Percentiles rank a stretch among this genome's conserved stretches.
These are phyloP conservation scores for Nitzschia inconspicua DNA, from an alignment of 108 stramenopile species.

Conservation along the genomic window DNA sequence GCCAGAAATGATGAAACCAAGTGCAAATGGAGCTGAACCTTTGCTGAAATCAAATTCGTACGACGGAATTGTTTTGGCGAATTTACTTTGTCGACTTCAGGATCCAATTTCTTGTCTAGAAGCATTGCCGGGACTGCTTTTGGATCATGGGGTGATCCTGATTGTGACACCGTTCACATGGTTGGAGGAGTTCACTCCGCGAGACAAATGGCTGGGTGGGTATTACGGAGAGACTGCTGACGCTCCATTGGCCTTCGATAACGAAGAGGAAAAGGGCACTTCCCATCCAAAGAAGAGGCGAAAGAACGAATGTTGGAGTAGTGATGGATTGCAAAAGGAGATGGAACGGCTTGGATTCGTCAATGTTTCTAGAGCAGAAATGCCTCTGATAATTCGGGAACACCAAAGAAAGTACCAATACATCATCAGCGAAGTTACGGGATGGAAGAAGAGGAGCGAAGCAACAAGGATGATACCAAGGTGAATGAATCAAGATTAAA, in stretches of 20 bases:
- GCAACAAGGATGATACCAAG: too few relatives aligned
- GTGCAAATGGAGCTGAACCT: too few relatives aligned
- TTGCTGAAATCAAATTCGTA: too few relatives aligned
- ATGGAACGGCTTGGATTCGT: constrained; percentile 78
- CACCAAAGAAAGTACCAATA: constrained; percentile 90
- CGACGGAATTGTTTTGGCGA: constrained; percentile 84
- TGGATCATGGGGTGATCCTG: constrained; percentile 80
- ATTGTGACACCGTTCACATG: constrained; percentile 85
- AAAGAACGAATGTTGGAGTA: too few relatives aligned
- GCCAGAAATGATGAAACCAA: constrained; percentile 48
- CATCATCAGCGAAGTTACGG: constrained; percentile 82
- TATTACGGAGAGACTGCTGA: constrained; percentile 45
- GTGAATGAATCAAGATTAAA: too few relatives aligned
- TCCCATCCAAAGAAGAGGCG: too few relatives aligned
- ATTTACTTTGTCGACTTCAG: constrained; percentile 83
- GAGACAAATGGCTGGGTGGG: constrained; percentile 70
- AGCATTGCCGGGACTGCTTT: constrained; percentile 61
- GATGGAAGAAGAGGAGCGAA: constrained; percentile 75
- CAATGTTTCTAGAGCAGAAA: constrained; percentile 65
- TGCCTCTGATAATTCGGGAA: constrained; percentile 88
- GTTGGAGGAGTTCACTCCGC: constrained; percentile 83
- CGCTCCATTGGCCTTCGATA: constrained; percentile 38
- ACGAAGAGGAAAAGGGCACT: too few relatives aligned
- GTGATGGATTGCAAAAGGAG: constrained; percentile 50
- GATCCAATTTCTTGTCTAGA: constrained; percentile 76